A percentile compares a stretch with the other conserved stretches of the same genome.
Conservation (phyloP, 768 basidiomycete genomes). For the Saitozyma sp. region DNA sequence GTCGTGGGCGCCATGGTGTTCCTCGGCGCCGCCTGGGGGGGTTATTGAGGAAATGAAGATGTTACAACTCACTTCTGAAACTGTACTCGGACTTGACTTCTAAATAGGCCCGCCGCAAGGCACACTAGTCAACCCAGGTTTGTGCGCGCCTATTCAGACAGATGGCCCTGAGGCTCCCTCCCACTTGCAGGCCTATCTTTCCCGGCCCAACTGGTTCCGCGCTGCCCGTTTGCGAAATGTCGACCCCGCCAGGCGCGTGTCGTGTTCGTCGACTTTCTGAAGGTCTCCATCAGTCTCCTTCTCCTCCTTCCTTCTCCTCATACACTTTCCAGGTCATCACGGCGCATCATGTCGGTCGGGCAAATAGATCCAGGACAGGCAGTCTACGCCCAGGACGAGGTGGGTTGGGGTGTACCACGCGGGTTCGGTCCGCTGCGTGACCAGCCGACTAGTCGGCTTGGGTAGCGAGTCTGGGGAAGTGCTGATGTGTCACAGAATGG, state of each 20-base stretch:
- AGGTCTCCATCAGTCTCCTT: too few species aligned
- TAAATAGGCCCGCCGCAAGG: neutral
- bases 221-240: too few species aligned
- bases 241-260: too few species aligned
- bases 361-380: conserved; percentile 53
- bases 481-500: conserved; percentile 65
- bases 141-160: neutral
- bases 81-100: neutral
- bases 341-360: conserved; percentile 37
- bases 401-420: conserved; percentile 16
- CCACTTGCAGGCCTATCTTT: neutral
- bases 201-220: neutral
- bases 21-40: too few species aligned
- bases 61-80: neutral
- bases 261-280: too few species aligned
- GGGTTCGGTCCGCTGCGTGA: too few species aligned
- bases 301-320: too few species aligned
- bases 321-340: neutral
- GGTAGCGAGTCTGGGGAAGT: neutral
- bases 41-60: too few species aligned
- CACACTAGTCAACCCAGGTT: neutral
- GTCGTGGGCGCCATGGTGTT: neutral
- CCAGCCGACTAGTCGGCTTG: too few species aligned
- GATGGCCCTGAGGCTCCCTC: neutral
- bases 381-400: conserved; percentile 54